phyloP scores from a whole-genome alignment of 306 rosid genomes.

The Lablab purpureus region DNA sequence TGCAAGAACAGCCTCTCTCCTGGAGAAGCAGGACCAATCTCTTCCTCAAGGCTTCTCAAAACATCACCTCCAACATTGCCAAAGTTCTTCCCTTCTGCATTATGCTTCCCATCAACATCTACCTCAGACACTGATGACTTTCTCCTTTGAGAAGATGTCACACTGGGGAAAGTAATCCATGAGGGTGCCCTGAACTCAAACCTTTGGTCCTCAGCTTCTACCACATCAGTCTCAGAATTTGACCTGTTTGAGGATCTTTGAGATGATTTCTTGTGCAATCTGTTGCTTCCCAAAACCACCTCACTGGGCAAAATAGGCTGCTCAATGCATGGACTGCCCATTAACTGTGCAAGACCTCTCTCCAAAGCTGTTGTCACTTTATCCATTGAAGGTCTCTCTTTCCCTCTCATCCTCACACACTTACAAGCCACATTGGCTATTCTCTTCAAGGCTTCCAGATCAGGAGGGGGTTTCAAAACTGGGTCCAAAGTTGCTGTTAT shows the following conservation, averaged over 20 bases:
- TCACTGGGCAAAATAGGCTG: conserved; percentile 97
- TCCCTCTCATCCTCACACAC: conserved; percentile 96
- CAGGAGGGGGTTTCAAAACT: conserved; percentile 70
- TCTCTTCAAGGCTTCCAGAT: conserved; percentile 82
- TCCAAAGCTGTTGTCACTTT: conserved; percentile 94
- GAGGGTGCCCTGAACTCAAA: conserved; percentile 91
- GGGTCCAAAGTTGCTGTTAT: conserved; percentile 70
- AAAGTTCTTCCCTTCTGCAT: conserved; percentile 61
- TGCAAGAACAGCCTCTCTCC: conserved; percentile 82
- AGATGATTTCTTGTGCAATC: conserved; percentile 89
- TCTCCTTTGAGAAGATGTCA: conserved; percentile 95
- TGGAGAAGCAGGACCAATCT: conserved; percentile 97
- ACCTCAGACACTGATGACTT: conserved; percentile 89
- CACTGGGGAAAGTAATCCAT: conserved; percentile 97
- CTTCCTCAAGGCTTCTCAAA: conserved; percentile 93
- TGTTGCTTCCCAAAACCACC: conserved; percentile 88
- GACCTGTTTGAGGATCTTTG: conserved; percentile 88
- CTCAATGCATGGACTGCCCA: conserved; percentile 94
- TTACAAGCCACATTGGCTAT: conserved; percentile 93
- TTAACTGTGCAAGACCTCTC: conserved; percentile 78
- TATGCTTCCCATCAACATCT: conserved; percentile 78
- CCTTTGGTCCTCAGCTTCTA: conserved; percentile 82
- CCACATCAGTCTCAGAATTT: conserved; percentile 74
- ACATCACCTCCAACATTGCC: conserved; percentile 72
- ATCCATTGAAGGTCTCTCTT: conserved; percentile 98